Conservation (phyloP, 352 stramenopile species). For the Blastocystis sp. region DNA sequence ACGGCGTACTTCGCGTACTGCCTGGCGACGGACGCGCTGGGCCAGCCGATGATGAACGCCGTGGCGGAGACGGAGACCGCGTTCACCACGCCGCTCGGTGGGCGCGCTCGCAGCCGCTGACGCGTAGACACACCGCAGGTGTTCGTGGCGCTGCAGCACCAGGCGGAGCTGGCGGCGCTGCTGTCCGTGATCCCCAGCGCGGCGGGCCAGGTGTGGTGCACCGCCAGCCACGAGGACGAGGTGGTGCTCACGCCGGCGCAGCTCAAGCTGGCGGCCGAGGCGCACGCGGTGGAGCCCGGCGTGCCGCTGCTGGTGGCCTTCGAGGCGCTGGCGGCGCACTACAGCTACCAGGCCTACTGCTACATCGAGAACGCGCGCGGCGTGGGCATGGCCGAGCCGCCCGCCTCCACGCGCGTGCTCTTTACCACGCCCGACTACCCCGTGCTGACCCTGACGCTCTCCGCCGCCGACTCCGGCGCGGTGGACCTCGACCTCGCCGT, state of each 20-base stretch:
- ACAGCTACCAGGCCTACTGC: slow-evolving; percentile 48
- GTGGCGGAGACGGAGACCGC: not conserved
- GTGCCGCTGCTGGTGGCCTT: not conserved
- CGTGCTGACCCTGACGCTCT: not conserved
- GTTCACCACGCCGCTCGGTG: slow-evolving; percentile 38
- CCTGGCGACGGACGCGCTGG: slow-evolving; percentile 21
- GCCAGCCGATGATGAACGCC: slow-evolving; percentile 37
- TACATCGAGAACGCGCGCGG: slow-evolving; percentile 20
- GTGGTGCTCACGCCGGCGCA: not conserved
- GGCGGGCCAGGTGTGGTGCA: slow-evolving; percentile 24
- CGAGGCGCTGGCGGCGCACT: not conserved
- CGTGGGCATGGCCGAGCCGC: not conserved
- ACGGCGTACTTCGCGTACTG: slow-evolving; percentile 53
- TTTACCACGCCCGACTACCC: slow-evolving; percentile 50
- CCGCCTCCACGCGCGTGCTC: not conserved
- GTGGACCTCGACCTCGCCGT: not conserved
- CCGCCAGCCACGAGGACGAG: slow-evolving; percentile 10
- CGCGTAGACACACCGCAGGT: not conserved
- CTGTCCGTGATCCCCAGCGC: slow-evolving; percentile 23
- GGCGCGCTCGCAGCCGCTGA: not conserved
- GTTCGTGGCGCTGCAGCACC: slow-evolving; percentile 15
- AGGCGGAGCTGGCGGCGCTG: slow-evolving; percentile 9
- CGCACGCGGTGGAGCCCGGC: not conserved
- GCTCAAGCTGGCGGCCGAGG: not conserved
- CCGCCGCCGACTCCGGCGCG: not conserved